These are phyloP conservation scores for Phyllostachys edulis DNA, from an alignment of 176 grass and related monocot species.

Conservation along the genomic window DNA sequence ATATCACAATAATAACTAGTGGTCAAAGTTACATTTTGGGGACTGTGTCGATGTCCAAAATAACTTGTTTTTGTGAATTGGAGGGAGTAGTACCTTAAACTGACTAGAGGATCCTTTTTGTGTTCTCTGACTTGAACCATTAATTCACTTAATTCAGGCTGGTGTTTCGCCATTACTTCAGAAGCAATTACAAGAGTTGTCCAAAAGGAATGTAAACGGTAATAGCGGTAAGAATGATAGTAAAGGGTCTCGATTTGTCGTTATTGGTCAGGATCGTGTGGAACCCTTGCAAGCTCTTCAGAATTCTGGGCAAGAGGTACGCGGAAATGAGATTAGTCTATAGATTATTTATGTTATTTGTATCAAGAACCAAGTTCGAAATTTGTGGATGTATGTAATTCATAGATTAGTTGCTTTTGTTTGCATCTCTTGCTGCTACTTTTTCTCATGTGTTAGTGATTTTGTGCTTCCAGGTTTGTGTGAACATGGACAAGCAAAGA, in stretches of 20 bases:
- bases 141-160: conserved; percentile 52
- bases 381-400: not conserved
- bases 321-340: not conserved
- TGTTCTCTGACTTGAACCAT: conserved; percentile 11
- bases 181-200: conserved; percentile 78
- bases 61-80: no score
- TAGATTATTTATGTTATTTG: not conserved
- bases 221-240: conserved; percentile 34
- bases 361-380: not conserved
- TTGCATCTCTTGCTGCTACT: conserved; percentile 13
- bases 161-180: conserved; percentile 72
- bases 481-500: conserved; percentile 77
- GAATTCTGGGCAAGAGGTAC: conserved; percentile 76
- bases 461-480: conserved; percentile 59
- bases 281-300: conserved; percentile 91
- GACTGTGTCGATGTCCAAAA: no score
- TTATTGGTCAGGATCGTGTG: conserved; percentile 78
- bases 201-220: conserved; percentile 46
- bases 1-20: no score
- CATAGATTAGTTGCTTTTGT: not conserved
- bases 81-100: not conserved
- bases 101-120: not conserved
- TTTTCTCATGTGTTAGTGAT: not conserved
- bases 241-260: conserved; percentile 53
- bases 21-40: no score